These are phyloP conservation scores for Gastrolobium bilobum DNA, from an alignment of 306 rosid genomes.

Conservation along the genomic window DNA sequence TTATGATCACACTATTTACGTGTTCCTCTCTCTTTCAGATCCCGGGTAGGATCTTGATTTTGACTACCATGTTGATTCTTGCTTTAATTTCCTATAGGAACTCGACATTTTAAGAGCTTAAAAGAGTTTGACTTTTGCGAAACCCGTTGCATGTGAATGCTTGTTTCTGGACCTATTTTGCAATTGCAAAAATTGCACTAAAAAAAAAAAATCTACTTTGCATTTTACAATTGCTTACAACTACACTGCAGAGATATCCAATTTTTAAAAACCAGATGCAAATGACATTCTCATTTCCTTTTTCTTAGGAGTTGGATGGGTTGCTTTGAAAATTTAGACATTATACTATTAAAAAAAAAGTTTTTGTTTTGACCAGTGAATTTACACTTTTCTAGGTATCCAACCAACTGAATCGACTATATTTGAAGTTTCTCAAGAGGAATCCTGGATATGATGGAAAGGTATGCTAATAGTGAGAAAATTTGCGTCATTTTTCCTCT, in stretches of 20 bases:
- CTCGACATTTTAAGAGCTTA: slow-evolving; percentile 15
- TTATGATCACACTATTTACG: too few species aligned
- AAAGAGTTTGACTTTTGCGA: neutral
- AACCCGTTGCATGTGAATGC: slow-evolving; percentile 16
- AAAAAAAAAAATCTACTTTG: slow-evolving; percentile 21
- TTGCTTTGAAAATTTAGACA: slow-evolving; percentile 29
- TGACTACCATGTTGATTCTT: neutral
- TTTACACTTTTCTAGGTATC: slow-evolving; percentile 73
- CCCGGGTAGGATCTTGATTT: neutral
- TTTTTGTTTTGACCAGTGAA: slow-evolving; percentile 40
- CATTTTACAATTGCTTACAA: slow-evolving; percentile 33
- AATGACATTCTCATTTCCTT: slow-evolving; percentile 7
- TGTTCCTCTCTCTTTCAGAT: neutral
- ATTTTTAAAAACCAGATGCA: slow-evolving; percentile 28
- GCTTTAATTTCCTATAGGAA: slow-evolving; percentile 34
- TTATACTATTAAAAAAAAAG: slow-evolving; percentile 4
- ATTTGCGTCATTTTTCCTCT: slow-evolving; percentile 33
- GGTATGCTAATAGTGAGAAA: slow-evolving; percentile 57
- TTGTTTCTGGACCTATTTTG: slow-evolving; percentile 20
- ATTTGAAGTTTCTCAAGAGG: slow-evolving; percentile 86
- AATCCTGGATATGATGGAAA: slow-evolving; percentile 96
- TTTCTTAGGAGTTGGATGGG: slow-evolving; percentile 18
- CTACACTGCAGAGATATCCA: slow-evolving; percentile 3
- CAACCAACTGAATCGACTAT: slow-evolving; percentile 85
- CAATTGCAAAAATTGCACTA: slow-evolving; percentile 32